phyloP scores from a whole-genome alignment of 2,329 filamentous ascomycete genomes.

The Fusarium decemcellulare region DNA sequence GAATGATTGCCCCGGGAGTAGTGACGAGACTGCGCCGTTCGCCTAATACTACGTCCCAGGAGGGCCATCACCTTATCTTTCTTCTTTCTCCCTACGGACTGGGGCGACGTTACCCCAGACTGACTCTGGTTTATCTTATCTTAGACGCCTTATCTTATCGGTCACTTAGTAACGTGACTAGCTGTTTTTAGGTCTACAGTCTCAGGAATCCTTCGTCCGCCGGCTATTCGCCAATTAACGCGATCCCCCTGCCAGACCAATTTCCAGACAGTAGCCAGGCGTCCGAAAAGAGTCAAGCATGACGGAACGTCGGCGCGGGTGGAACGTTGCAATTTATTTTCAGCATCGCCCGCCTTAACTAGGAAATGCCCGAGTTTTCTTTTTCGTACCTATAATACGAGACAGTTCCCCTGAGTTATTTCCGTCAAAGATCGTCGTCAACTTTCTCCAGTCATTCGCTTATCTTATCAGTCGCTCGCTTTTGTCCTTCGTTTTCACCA shows the following conservation, averaged over 20 bases:
- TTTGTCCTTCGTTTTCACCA: neutral
- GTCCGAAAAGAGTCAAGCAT: neutral
- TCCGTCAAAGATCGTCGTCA: too few relatives aligned
- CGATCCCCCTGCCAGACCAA: neutral
- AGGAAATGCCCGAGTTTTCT: constrained; percentile 2
- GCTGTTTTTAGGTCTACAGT: too few relatives aligned
- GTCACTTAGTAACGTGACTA: too few relatives aligned
- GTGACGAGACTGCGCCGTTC: too few relatives aligned
- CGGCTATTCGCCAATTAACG: neutral
- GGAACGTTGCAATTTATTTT: neutral
- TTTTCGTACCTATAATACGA: neutral
- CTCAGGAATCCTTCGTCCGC: too few relatives aligned
- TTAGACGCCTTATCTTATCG: too few relatives aligned
- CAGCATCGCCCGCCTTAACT: neutral
- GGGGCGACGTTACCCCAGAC: too few relatives aligned
- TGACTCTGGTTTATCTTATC: too few relatives aligned
- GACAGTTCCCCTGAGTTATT: neutral
- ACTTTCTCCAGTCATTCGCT: neutral
- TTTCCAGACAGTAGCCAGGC: neutral
- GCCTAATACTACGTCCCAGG: too few relatives aligned
- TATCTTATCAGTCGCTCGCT: neutral
- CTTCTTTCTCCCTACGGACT: too few relatives aligned
- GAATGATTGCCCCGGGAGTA: too few relatives aligned
- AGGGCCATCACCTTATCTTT: too few relatives aligned
- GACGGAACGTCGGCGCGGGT: neutral